Base-by-base conservation (phyloP, 179 eudicot species). In the Amaranthus tricolor region DNA sequence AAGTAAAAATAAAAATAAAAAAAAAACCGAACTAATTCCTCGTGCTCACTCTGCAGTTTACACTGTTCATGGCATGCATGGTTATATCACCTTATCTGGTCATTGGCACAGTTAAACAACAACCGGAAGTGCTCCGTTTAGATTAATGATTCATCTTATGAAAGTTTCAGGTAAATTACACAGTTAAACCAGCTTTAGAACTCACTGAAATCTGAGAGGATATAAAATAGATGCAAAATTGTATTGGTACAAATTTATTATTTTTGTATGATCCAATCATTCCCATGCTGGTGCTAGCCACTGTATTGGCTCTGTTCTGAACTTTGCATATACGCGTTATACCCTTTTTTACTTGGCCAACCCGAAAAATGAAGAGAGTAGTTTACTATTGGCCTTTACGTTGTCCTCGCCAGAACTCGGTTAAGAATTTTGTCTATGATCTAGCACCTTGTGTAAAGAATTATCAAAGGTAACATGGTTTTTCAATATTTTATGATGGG, bases 11-110 rank as follows among this genome's bases (percentile, higher is more conserved):
- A 66, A 66, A 66, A 50, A 51, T 0, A n/a, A 16, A 17, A 48
- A 0, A 66, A 66, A 66, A 50, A 51, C 0, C 0, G 40, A 31
- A 31, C 19, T 60, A 60, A 14, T n/a, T 56, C 53, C 6, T 73
- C 40, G 31, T 49, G 48, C 45, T 70, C 52, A 20, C 73, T 60
- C 55, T 85, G 86, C 91, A 93, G 98, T 93, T 93, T 84, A 87
- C 96, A 5, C 88, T 93, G 71, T 88, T 89, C 88, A 91, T 93
- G 98, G 94, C 98, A 52, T 81, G 92, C 79, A 89, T 86, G 90
- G 94, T 93, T 15, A 69, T 89, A 77, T 81, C 87, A 19, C 93
- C 98, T 1, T 88, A 87, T 71, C 70, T 93, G 81, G 80, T 87
- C 57, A 81, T 75, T 45, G 88, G 89, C 75, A 78, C 85, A 74